Evolutionary conservation across 2,329 filamentous ascomycete genomes (phyloP).

Genomic region (Trichoderma breve): DNA sequence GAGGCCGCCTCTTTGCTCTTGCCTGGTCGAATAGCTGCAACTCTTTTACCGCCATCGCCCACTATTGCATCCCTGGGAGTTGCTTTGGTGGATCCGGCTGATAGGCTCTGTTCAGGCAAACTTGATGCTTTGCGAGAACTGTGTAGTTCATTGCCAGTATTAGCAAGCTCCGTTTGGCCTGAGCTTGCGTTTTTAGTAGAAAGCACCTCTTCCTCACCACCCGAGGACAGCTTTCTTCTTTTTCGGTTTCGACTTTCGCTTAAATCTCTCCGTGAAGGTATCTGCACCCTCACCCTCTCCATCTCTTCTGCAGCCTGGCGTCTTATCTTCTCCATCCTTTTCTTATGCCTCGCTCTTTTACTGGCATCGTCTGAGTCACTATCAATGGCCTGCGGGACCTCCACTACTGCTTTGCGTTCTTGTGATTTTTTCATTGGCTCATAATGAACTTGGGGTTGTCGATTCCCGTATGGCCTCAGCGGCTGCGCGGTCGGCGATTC

Average conservation of each 20-base stretch:
- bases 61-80: slow-evolving; percentile 29
- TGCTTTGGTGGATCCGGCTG: slow-evolving; percentile 34
- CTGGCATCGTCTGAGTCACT: slow-evolving; percentile 39
- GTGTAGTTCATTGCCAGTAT: slow-evolving; percentile 16
- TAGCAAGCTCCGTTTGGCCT: neutral
- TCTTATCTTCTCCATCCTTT: slow-evolving; percentile 38
- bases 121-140: slow-evolving; percentile 29
- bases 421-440: slow-evolving; percentile 49
- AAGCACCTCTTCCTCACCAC: neutral
- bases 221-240: slow-evolving; percentile 25
- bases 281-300: slow-evolving; percentile 40
- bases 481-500: slow-evolving; percentile 36
- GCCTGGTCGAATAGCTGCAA: slow-evolving; percentile 16
- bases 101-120: slow-evolving; percentile 28
- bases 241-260: slow-evolving; percentile 30
- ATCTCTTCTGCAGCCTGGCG: slow-evolving; percentile 42
- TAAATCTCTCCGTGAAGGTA: slow-evolving; percentile 25
- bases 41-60: slow-evolving; percentile 19
- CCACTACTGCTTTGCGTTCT: slow-evolving; percentile 36
- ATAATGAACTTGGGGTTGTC: slow-evolving; percentile 42
- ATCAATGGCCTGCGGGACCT: slow-evolving; percentile 28
- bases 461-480: slow-evolving; percentile 26
- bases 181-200: neutral
- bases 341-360: slow-evolving; percentile 35
- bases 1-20: slow-evolving; percentile 25